Percentiles rank a stretch among this genome's conserved stretches.
These are phyloP conservation scores for Simplicillium sp. DNA, from an alignment of 2,329 filamentous ascomycete genomes.

Conservation along the genomic window DNA sequence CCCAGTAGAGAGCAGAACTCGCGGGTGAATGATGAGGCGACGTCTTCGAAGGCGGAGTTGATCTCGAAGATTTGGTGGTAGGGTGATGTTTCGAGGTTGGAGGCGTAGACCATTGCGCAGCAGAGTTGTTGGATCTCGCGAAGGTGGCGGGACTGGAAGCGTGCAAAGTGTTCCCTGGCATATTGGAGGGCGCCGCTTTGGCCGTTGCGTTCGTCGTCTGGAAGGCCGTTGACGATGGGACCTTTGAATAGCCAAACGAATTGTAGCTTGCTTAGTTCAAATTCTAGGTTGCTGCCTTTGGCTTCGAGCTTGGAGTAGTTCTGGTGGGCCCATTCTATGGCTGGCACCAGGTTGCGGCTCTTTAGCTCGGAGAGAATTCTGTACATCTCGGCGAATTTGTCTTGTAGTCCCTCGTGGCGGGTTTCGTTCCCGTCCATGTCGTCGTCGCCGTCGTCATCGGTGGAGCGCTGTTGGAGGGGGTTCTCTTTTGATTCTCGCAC, in stretches of 20 bases:
- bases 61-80: slow-evolving; percentile 74
- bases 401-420: slow-evolving; percentile 48
- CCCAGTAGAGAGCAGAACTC: slow-evolving; percentile 92
- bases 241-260: slow-evolving; percentile 83
- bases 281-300: slow-evolving; percentile 86
- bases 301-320: slow-evolving; percentile 65
- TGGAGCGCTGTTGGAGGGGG: slow-evolving; percentile 13
- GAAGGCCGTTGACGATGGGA: slow-evolving; percentile 40
- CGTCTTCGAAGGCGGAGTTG: slow-evolving; percentile 68
- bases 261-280: slow-evolving; percentile 83
- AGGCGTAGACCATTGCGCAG: slow-evolving; percentile 68
- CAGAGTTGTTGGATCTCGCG: slow-evolving; percentile 74
- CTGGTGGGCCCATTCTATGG: slow-evolving; percentile 75
- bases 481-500: slow-evolving; percentile 55
- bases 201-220: slow-evolving; percentile 44
- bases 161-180: slow-evolving; percentile 60
- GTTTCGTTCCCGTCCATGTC: slow-evolving; percentile 12
- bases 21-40: slow-evolving; percentile 77
- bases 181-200: slow-evolving; percentile 62
- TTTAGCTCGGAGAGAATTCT: slow-evolving; percentile 73
- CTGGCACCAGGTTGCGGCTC: slow-evolving; percentile 64
- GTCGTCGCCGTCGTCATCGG: slow-evolving; percentile 14
- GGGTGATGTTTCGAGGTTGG: slow-evolving; percentile 67
- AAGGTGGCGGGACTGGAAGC: slow-evolving; percentile 66
- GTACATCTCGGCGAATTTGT: slow-evolving; percentile 85